Base-by-base conservation (phyloP, 2,329 filamentous ascomycete genomes). In the Metarhizium humberi region DNA sequence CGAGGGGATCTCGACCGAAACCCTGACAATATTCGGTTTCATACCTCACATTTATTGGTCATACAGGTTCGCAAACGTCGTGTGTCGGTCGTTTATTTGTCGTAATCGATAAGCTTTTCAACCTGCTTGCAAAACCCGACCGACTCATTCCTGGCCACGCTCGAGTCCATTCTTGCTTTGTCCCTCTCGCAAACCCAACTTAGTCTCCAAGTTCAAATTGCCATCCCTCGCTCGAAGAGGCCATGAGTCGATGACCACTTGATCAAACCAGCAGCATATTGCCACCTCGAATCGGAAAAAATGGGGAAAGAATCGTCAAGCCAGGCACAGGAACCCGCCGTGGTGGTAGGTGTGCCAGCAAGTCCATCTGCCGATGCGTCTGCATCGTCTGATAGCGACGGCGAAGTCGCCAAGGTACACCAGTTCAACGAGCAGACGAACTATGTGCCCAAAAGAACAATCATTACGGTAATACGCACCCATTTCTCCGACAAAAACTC, bases 361-460 rank as follows among this genome's bases (percentile, higher is more conserved):
- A 48, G 52, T 6, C 57, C 60, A 43, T 42, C 45, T 5, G 42
- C 46, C 14, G 34, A 8, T n/a, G 43, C 18, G n/a, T 49, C 29
- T 56, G 55, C 42, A 55, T 49, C 7, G 40, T 49, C 49, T 38
- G 58, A 58, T 5, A 61, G 53, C 11, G 53, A 34, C 6, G 58
- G 60, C 0, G 59, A 66, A 5, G 58, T 57, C 16, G 54, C 51
- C 4, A 65, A 64, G 34, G 40, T 42, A 10, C 65, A 69, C 50
- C 64, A 68, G 25, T 79, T 81, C 65, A 80, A 78, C 46, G 78
- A 81, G 59, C 78, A 81, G 62, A 80, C 78, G 16, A 78, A 80
- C 58, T 81, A 80, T 68, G 77, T 80, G 3, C 75, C 78, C 4
- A 72, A 62, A 51, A 69, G 69, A 29, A 78, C 70, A 1, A 79